Evolutionary conservation across 805 yeast genomes (phyloP), one percentile per base, ranked within the genome.

Genomic region (Priceomyces medius): DNA sequence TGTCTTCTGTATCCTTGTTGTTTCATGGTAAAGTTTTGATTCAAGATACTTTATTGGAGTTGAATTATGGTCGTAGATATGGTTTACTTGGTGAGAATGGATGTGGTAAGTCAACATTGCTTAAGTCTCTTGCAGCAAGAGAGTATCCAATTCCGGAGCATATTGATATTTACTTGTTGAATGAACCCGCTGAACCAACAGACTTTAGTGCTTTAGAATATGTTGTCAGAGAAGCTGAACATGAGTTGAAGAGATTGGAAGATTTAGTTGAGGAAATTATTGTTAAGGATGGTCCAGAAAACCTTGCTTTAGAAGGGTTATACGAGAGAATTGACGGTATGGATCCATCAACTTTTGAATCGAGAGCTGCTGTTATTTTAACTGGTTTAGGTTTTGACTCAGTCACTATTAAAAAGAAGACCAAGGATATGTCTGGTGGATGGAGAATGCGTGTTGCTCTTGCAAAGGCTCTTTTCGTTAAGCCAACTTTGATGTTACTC

Each of bases 361-460:
- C 93, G 34, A 82, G 99, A 70, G 99, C 99, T 42, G 96, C 99
- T 41, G 74, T 89, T 53, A 93, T 93, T 59, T 77, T 93, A 61
- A 87, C 87, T 53, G 99, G 99, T 90, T 80, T 93, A 66, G 99
- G 99, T 59, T 93, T 93, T 83, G 87, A 86, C 70, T 60, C 85
- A 43, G 69, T 71, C 52, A 91, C 98, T 43, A 91, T 93, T 60
- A 76, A 79, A 63, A 93, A 93, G 79, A 85, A 83, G 72, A 93
- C 99, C 59, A 90, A 88, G 71, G 98, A 93, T 63, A 93, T 93
- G 99, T 88, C 97, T 62, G 99, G 99, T 80, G 99, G 99, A 66
- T 93, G 99, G 99, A 89, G 89, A 77, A 93, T 93, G 99, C 88
- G 99, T 74, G 99, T 93, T 48, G 98, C 99, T 34, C 77, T 93